Percentiles rank a stretch among this genome's conserved stretches.
These are phyloP conservation scores for Solanum lignicaule DNA, from an alignment of 257 asterid genomes.

Conservation along the genomic window DNA sequence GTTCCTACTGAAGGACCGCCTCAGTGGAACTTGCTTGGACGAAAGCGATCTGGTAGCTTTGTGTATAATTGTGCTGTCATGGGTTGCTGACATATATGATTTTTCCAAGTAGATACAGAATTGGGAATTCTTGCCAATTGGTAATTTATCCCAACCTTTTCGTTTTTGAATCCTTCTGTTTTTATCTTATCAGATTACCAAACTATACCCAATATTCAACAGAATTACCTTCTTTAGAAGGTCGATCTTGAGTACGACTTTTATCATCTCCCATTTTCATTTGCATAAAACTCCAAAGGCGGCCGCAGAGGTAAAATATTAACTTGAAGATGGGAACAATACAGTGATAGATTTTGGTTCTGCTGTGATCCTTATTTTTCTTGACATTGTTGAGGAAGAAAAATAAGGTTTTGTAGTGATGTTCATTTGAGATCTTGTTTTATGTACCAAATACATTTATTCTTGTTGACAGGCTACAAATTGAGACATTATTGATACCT, in stretches of 20 bases:
- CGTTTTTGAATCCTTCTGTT: neutral
- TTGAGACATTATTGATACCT: neutral
- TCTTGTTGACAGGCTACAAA: constrained; percentile 18
- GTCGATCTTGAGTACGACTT: constrained; percentile 40
- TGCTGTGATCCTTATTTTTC: constrained; percentile 26
- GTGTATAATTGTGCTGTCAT: constrained; percentile 98
- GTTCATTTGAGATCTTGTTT: constrained; percentile 15
- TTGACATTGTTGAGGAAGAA: constrained; percentile 21
- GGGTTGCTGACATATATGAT: constrained; percentile 74
- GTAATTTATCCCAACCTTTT: constrained; percentile 43
- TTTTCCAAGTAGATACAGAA: constrained; percentile 17
- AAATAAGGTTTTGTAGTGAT: constrained; percentile 23
- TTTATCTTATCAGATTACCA: constrained; percentile 21
- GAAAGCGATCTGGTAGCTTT: constrained; percentile 69
- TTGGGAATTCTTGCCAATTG: constrained; percentile 53
- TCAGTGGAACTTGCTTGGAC: constrained; percentile 61
- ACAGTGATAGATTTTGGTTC: constrained; percentile 23
- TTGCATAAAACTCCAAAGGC: constrained; percentile 23
- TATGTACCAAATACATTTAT: constrained; percentile 30
- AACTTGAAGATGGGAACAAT: constrained; percentile 26
- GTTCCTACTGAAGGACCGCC: constrained; percentile 41
- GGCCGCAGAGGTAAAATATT: constrained; percentile 36
- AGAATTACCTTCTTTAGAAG: constrained; percentile 31
- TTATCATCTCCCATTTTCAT: constrained; percentile 18
- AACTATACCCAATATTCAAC: constrained; percentile 48